Evolutionary conservation across 2,329 filamentous ascomycete genomes (phyloP), one percentile per base, ranked within the genome.

Genomic region (Aureobasidium mangrovei): DNA sequence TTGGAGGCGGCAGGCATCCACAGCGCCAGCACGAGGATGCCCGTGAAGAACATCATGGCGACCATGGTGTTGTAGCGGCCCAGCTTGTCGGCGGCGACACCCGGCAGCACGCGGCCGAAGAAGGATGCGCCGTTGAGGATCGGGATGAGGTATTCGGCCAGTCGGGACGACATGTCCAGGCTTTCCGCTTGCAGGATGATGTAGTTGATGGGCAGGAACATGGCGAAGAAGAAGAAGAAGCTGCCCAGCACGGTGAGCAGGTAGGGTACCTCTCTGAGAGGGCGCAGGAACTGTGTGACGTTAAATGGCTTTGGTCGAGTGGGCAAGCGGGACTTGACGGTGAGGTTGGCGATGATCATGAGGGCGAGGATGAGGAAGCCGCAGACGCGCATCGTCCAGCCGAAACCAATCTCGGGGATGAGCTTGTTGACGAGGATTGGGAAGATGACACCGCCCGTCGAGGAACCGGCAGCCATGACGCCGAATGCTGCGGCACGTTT

Each of bases 291-390:
- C 4, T 67, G 61, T 56, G 62, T 47, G 38, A 64, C n/a, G 36
- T 56, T 36, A 58, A 72, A 53, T 56, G 62, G 56, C 26, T 67
- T 66, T 8, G 63, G 64, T 32, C 57, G 64, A 1, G 74, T 74
- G 7, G 72, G 69, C 1, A 79, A 65, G 31, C 75, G 73, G 9
- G 78, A 78, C 53, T 70, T 75, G 42, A 83, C 68, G 0, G 78
- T 79, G 0, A 79, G 62, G 29, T 72, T 70, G 35, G 79, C 75
- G 57, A 85, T 71, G 33, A 75, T 66, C 57, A 80, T 72, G 56
- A 80, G 69, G 54, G 72, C 76, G 57, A 87, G 75, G 58, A 86
- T 82, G 46, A 85, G 69, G 55, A 86, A 81, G 10, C 80, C 70
- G 27, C 70, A 72, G 45, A 75, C 75, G 7, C 80, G 73, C 71